Evolutionary conservation across 495 filamentous ascomycete genomes (phyloP).

Genomic region (Darksidea phi): DNA sequence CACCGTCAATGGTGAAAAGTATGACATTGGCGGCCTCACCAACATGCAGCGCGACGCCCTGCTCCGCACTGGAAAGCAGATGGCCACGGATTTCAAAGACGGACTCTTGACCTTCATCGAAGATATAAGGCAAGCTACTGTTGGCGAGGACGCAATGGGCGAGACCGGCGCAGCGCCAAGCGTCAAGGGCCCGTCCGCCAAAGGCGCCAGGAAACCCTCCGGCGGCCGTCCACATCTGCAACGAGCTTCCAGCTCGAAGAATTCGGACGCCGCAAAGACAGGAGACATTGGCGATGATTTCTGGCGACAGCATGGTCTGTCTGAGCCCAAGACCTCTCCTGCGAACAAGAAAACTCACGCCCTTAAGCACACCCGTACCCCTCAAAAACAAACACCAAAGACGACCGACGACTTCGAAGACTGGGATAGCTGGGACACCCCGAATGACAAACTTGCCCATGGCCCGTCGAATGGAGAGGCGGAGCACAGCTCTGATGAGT

Average conservation of each 20-base stretch:
- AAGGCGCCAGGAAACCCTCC: conserved; percentile 49
- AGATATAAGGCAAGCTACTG: conserved; percentile 89
- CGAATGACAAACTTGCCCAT: conserved; percentile 29
- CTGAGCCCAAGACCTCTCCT: conserved; percentile 23
- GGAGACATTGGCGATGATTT: conserved; percentile 39
- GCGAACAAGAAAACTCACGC: conserved; percentile 32
- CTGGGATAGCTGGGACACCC: conserved; percentile 43
- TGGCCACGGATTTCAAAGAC: conserved; percentile 84
- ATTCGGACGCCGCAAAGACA: neutral
- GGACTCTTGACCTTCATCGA: conserved; percentile 97
- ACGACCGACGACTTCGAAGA: conserved; percentile 25
- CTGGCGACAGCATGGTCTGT: conserved; percentile 42
- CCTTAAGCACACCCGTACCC: conserved; percentile 31
- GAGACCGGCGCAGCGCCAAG: conserved; percentile 38
- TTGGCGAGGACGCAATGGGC: conserved; percentile 81
- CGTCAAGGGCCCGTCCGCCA: conserved; percentile 34
- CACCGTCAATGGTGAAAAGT: conserved; percentile 28
- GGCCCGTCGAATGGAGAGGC: conserved; percentile 4
- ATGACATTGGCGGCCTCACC: conserved; percentile 42
- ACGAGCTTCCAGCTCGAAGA: conserved; percentile 26
- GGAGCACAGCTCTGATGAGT: conserved; percentile 29
- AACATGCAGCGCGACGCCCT: conserved; percentile 51
- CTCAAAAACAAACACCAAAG: conserved; percentile 26
- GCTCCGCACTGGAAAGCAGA: conserved; percentile 72
- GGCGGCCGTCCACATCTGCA: conserved; percentile 38